Percentiles rank a stretch among this genome's conserved stretches.
Conservation (phyloP, 495 filamentous ascomycete species). For the Neurospora sp. region DNA sequence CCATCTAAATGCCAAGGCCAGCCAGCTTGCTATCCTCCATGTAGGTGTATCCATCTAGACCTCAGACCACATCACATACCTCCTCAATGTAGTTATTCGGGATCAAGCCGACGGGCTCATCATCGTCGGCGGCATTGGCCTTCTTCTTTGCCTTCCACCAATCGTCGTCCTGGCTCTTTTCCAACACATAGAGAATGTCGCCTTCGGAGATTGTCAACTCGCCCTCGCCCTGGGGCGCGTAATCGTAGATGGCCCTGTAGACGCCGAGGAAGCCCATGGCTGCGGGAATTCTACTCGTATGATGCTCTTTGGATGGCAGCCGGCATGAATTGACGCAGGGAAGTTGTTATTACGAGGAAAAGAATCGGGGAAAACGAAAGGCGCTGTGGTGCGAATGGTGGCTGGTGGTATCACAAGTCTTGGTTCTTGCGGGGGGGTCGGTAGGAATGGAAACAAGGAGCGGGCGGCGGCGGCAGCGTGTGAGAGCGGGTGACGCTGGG, state of each 20-base stretch:
- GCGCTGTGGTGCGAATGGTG: not conserved
- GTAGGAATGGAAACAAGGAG: not conserved
- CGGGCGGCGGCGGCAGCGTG: not conserved
- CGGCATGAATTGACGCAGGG: not conserved
- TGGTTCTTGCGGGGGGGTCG: not conserved
- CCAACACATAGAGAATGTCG: slow-evolving; percentile 83
- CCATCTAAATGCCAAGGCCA: not conserved
- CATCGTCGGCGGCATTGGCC: slow-evolving; percentile 79
- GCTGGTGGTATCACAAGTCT: not conserved
- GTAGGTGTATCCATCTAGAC: not conserved
- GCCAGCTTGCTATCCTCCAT: slow-evolving; percentile 5
- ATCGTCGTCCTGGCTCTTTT: slow-evolving; percentile 82
- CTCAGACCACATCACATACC: slow-evolving; percentile 45
- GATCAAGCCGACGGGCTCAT: slow-evolving; percentile 87
- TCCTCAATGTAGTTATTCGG: slow-evolving; percentile 95
- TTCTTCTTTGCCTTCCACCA: slow-evolving; percentile 99
- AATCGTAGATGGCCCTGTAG: slow-evolving; percentile 90
- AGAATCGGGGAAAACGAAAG: not conserved
- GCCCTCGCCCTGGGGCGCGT: slow-evolving; percentile 75
- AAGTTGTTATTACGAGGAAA: not conserved
- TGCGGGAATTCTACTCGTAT: not conserved
- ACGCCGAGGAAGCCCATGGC: slow-evolving; percentile 73
- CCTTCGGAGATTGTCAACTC: slow-evolving; percentile 85
- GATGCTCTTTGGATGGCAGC: not conserved
- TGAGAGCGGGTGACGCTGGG: not conserved